phyloP scores from a whole-genome alignment of 805 yeast genomes.

The Ogataea methylovora region DNA sequence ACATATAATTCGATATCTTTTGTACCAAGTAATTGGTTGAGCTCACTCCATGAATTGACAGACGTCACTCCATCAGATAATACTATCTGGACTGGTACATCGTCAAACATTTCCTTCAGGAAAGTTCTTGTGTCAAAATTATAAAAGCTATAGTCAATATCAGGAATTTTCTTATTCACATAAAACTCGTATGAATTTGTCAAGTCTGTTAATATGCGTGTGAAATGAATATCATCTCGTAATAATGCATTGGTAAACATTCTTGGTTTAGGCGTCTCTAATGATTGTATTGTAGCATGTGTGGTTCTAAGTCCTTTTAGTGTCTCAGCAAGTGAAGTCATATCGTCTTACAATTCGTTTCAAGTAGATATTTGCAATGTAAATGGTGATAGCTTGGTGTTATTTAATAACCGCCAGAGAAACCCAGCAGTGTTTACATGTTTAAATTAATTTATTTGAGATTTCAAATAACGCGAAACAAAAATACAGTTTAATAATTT shows the following conservation, averaged over 20 bases:
- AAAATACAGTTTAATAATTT: no score
- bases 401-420: background rate
- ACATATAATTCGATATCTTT: background rate
- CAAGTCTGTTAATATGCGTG: conserved; percentile 15
- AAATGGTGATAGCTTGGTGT: conserved; percentile 1
- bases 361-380: no score
- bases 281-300: conserved; percentile 13
- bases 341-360: no score
- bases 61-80: background rate
- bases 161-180: conserved; percentile 11
- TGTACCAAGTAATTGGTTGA: background rate
- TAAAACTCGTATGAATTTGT: conserved; percentile 13
- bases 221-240: conserved; percentile 12
- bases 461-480: no score
- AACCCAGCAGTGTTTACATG: no score
- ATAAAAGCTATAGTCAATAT: conserved; percentile 8
- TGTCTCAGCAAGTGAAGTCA: conserved; percentile 8
- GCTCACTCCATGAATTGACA: background rate
- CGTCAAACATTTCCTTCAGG: background rate
- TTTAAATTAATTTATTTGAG: no score
- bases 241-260: conserved; percentile 15
- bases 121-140: background rate
- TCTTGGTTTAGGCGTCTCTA: conserved; percentile 13
- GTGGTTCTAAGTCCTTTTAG: conserved; percentile 9
- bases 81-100: background rate